These are phyloP conservation scores for Erysiphe neolycopersici DNA, from an alignment of 2,329 filamentous ascomycete species.

Conservation along the genomic window DNA sequence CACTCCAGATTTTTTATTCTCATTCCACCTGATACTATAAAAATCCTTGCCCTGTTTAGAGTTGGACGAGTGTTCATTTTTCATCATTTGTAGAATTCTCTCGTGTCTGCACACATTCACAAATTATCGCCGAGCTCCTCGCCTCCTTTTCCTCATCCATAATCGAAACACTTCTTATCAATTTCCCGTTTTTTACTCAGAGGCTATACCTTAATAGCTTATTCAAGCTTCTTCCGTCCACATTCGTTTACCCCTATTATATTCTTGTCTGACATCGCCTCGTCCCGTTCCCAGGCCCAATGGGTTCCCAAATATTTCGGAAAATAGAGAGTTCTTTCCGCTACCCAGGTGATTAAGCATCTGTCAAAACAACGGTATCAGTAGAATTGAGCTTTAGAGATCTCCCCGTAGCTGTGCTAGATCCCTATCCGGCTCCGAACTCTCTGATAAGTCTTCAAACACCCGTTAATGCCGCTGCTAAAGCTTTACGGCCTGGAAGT, in stretches of 20 bases:
- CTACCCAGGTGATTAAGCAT: constrained; percentile 16
- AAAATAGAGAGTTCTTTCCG: constrained; percentile 13
- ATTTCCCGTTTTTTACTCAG: background rate
- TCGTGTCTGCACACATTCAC: too few relatives aligned
- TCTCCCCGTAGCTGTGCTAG: background rate
- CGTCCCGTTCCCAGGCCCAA: constrained; percentile 5
- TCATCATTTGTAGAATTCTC: background rate
- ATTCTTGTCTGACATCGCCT: background rate
- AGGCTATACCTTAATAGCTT: background rate
- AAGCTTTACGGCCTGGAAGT: constrained; percentile 43
- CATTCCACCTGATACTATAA: background rate
- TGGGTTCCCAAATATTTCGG: constrained; percentile 14
- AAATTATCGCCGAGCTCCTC: background rate
- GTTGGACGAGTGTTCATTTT: background rate
- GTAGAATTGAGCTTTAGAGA: background rate
- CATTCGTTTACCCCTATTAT: background rate
- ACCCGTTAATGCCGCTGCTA: constrained; percentile 13
- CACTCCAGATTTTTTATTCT: background rate
- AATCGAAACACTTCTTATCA: background rate
- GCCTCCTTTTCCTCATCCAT: background rate
- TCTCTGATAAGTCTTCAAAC: background rate
- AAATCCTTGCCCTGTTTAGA: background rate
- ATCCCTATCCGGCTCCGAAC: background rate
- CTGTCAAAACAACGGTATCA: constrained; percentile 11
- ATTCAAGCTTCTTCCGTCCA: background rate